These are phyloP conservation scores for Uncinocarpus reesii DNA, from an alignment of 2,329 filamentous ascomycete genomes.

Conservation along the genomic window DNA sequence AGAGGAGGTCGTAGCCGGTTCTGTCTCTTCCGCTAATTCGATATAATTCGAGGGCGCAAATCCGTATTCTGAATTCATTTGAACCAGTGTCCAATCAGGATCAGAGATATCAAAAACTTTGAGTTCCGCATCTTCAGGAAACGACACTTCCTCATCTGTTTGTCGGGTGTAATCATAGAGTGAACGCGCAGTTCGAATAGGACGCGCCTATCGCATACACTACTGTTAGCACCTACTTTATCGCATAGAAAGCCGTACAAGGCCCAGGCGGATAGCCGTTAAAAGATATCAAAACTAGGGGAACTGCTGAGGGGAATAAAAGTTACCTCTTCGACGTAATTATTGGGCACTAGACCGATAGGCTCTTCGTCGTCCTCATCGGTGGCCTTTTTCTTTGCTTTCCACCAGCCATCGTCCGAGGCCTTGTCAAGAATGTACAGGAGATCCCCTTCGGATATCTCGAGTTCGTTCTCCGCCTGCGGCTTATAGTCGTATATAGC, in stretches of 20 bases:
- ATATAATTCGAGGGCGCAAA: constrained; percentile 97
- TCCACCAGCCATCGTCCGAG: constrained; percentile 81
- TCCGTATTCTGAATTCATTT: constrained; percentile 72
- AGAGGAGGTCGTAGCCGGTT: constrained; percentile 33
- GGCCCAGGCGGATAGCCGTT: too few relatives aligned
- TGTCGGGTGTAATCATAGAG: constrained; percentile 97
- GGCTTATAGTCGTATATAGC: constrained; percentile 89
- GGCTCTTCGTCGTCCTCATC: constrained; percentile 83
- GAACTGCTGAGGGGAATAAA: constrained; percentile 13
- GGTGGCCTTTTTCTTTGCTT: constrained; percentile 79
- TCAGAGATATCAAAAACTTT: constrained; percentile 83
- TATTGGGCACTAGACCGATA: constrained; percentile 79
- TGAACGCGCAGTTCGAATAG: constrained; percentile 65
- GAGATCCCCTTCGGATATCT: constrained; percentile 74
- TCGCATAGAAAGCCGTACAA: neutral
- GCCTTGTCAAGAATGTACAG: constrained; percentile 82
- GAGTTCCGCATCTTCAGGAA: constrained; percentile 74
- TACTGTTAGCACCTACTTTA: neutral
- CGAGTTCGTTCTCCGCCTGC: constrained; percentile 74
- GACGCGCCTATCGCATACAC: constrained; percentile 45
- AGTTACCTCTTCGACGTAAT: constrained; percentile 83
- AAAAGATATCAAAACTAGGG: constrained; percentile 5
- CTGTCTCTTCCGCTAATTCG: constrained; percentile 48
- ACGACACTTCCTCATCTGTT: constrained; percentile 95
- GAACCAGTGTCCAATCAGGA: constrained; percentile 92